Conservation (phyloP, 1,284 basidiomycete genomes). For the Pterula multifida region DNA sequence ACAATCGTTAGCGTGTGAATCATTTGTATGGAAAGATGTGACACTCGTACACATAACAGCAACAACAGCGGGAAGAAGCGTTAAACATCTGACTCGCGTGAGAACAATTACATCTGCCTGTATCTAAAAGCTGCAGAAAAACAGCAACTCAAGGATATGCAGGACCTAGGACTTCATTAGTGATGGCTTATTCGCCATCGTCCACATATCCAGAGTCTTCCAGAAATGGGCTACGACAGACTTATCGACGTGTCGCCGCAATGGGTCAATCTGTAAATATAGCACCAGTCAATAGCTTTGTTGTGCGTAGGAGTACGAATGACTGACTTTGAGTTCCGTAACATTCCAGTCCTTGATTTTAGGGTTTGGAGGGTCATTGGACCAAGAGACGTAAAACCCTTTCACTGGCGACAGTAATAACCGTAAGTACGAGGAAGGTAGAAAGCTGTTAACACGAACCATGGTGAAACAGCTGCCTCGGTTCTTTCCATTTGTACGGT, state of each 20-base stretch:
- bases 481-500: slow-evolving; percentile 93
- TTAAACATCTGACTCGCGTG: too few relatives aligned
- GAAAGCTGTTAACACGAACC: slow-evolving; percentile 37
- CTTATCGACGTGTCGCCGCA: slow-evolving; percentile 89
- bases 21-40: too few relatives aligned
- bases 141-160: too few relatives aligned
- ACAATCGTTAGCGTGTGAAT: too few relatives aligned
- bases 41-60: too few relatives aligned
- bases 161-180: slow-evolving; percentile 27
- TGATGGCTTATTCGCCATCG: slow-evolving; percentile 66
- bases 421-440: slow-evolving; percentile 6
- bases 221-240: slow-evolving; percentile 92
- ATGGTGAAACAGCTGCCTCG: slow-evolving; percentile 84
- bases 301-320: slow-evolving; percentile 3
- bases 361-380: slow-evolving; percentile 79
- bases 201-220: slow-evolving; percentile 85
- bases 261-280: slow-evolving; percentile 66
- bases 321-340: slow-evolving; percentile 72
- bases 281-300: slow-evolving; percentile 3
- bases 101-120: too few relatives aligned
- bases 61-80: too few relatives aligned
- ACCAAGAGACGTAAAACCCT: slow-evolving; percentile 87
- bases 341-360: slow-evolving; percentile 97
- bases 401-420: slow-evolving; percentile 56
- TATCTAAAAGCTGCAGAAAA: too few relatives aligned